These are phyloP conservation scores for Aspergillus sp. DNA, from an alignment of 2,329 filamentous ascomycete genomes.

Conservation along the genomic window DNA sequence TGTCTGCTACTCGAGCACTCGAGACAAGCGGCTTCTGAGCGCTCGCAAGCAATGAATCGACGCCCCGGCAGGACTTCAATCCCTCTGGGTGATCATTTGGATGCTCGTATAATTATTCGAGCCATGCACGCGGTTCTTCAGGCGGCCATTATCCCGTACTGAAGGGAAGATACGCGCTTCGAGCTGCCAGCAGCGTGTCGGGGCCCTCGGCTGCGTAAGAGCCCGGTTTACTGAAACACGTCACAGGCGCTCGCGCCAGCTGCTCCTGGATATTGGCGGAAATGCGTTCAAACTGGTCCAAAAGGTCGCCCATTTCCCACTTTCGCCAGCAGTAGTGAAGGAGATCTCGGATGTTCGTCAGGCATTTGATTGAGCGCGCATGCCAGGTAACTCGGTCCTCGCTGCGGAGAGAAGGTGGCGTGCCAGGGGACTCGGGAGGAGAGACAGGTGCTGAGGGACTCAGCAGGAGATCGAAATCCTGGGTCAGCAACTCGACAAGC, in stretches of 20 bases:
- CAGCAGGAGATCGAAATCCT: slow-evolving; percentile 42
- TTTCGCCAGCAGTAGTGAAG: slow-evolving; percentile 24
- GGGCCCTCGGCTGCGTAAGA: slow-evolving; percentile 7
- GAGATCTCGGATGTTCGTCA: slow-evolving; percentile 23
- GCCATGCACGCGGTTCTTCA: too few species aligned
- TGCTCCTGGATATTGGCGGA: slow-evolving; percentile 18
- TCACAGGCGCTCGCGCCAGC: slow-evolving; percentile 14
- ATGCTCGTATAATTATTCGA: too few species aligned
- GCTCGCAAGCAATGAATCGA: too few species aligned
- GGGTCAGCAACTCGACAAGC: slow-evolving; percentile 47
- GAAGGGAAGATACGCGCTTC: slow-evolving; percentile 7
- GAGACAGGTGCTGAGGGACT: slow-evolving; percentile 19
- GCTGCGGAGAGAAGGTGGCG: slow-evolving; percentile 20
- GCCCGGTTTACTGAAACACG: slow-evolving; percentile 12
- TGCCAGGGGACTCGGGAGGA: slow-evolving; percentile 21
- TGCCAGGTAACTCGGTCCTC: slow-evolving; percentile 26
- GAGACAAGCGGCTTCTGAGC: too few species aligned
- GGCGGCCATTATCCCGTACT: slow-evolving; percentile 2
- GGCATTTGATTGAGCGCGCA: slow-evolving; percentile 23
- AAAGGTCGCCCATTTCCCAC: slow-evolving; percentile 23
- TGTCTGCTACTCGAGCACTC: too few species aligned
- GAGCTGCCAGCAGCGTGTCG: slow-evolving; percentile 4
- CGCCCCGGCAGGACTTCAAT: too few species aligned
- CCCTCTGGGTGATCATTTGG: too few species aligned
- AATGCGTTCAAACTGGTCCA: slow-evolving; percentile 24